A percentile compares a stretch with the other conserved stretches of the same genome.
Evolutionary conservation across 495 filamentous ascomycete genomes (phyloP).

Genomic region (Penicillium crystallinum): DNA sequence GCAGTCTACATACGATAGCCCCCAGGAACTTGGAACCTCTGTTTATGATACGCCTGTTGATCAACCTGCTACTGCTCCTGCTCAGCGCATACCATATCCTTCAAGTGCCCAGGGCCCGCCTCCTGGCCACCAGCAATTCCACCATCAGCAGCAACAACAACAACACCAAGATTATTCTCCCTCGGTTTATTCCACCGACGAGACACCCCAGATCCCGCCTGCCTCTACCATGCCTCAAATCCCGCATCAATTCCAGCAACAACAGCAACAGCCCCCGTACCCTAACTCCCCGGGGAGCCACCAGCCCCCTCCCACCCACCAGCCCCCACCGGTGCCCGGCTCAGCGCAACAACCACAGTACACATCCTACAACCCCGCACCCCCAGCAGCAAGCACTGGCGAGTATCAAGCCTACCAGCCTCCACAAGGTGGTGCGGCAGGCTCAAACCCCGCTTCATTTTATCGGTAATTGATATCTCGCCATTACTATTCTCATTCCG

Average conservation of each 20-base stretch:
- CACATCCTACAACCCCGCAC: conserved; percentile 29
- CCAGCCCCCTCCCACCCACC: conserved; percentile 46
- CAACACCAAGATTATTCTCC: conserved; percentile 50
- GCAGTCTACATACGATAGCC: conserved; percentile 69
- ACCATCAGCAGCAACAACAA: conserved; percentile 31
- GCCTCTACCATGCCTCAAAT: conserved; percentile 23
- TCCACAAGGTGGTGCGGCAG: conserved; percentile 27
- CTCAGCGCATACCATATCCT: conserved; percentile 44
- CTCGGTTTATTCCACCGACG: conserved; percentile 56
- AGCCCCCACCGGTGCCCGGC: conserved; percentile 39
- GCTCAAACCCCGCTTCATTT: conserved; percentile 39
- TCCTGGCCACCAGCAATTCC: conserved; percentile 34
- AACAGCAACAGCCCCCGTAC: conserved; percentile 43
- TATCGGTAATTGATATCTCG: conserved; percentile 30
- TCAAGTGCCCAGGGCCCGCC: conserved; percentile 36
- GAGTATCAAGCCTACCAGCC: conserved; percentile 53
- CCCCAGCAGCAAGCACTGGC: conserved; percentile 26
- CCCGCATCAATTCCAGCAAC: conserved; percentile 31
- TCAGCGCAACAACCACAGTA: conserved; percentile 42
- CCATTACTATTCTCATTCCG: not conserved
- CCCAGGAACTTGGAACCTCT: conserved; percentile 81
- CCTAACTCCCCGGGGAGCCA: conserved; percentile 37
- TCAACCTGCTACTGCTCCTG: conserved; percentile 15
- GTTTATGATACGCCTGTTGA: conserved; percentile 77
- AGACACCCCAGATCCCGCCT: conserved; percentile 34